A percentile compares a stretch with the other conserved stretches of the same genome.
These are phyloP conservation scores for Fagus crenata DNA, from an alignment of 306 rosid genomes.

Conservation along the genomic window DNA sequence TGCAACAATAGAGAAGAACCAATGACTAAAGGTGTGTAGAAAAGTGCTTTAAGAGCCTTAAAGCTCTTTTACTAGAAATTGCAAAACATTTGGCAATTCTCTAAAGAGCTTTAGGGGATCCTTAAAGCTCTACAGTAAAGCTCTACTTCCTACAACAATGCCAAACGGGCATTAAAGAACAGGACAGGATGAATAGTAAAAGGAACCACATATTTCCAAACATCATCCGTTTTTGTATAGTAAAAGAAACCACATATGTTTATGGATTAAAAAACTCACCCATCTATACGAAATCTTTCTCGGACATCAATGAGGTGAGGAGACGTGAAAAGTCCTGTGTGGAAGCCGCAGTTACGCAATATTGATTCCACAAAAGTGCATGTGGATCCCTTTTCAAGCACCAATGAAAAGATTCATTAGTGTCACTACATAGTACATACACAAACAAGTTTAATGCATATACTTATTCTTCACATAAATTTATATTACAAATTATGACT, in stretches of 20 bases:
- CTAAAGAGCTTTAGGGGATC: too few relatives aligned
- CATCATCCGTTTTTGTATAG: slow-evolving; percentile 7
- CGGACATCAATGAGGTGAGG: slow-evolving; percentile 95
- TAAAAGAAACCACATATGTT: slow-evolving; percentile 3
- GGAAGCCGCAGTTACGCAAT: slow-evolving; percentile 80
- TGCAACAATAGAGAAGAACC: slow-evolving; percentile 5
- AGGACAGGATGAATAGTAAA: background rate
- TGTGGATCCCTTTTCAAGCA: slow-evolving; percentile 75
- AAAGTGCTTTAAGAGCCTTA: too few relatives aligned
- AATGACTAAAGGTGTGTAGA: background rate
- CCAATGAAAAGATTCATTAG: slow-evolving; percentile 30
- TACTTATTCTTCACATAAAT: background rate
- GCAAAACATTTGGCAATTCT: too few relatives aligned
- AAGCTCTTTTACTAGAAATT: too few relatives aligned
- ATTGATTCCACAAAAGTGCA: slow-evolving; percentile 91
- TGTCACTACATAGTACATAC: background rate
- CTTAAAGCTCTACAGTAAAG: too few relatives aligned
- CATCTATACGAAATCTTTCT: slow-evolving; percentile 88
- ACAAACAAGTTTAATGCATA: slow-evolving; percentile 10
- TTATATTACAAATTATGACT: background rate
- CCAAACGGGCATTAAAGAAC: background rate
- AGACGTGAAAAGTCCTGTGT: slow-evolving; percentile 88
- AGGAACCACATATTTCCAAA: slow-evolving; percentile 7
- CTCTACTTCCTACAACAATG: too few relatives aligned
- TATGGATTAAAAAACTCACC: slow-evolving; percentile 56